Evolutionary conservation across 2,329 filamentous ascomycete species (phyloP).

Genomic region (Aurifilum marmelostoma): DNA sequence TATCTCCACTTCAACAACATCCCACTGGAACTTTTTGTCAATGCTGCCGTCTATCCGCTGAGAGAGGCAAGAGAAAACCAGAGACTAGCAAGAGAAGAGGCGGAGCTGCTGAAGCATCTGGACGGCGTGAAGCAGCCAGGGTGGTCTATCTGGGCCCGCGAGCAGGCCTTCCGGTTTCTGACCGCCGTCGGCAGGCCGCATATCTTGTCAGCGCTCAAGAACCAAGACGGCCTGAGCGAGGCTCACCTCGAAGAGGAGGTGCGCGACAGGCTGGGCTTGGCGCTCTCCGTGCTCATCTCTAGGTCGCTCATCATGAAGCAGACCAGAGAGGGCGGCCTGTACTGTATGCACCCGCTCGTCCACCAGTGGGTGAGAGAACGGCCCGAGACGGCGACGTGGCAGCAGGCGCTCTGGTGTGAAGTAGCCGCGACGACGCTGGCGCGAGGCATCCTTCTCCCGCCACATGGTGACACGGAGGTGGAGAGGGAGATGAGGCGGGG

Average conservation of each 20-base stretch:
- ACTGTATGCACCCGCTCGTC: slow-evolving; percentile 5
- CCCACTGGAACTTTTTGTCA: slow-evolving; percentile 5
- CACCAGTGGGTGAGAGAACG: slow-evolving; percentile 12
- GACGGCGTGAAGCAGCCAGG: not conserved
- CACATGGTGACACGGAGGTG: not conserved
- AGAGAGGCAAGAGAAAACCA: not conserved
- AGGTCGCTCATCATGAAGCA: slow-evolving; percentile 7
- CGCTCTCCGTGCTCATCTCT: slow-evolving; percentile 5
- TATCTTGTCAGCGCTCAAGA: slow-evolving; percentile 2
- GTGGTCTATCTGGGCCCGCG: not conserved
- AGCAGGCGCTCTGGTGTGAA: slow-evolving; percentile 10
- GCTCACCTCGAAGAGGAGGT: slow-evolving; percentile 2
- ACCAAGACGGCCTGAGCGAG: slow-evolving; percentile 5
- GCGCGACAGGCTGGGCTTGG: not conserved
- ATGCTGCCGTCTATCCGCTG: slow-evolving; percentile 4
- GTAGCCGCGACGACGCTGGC: not conserved
- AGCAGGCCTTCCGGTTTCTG: not conserved
- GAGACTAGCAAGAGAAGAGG: not conserved
- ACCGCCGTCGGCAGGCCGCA: not conserved
- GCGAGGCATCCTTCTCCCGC: slow-evolving; percentile 5
- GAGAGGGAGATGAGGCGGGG: slow-evolving; percentile 4
- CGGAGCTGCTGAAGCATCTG: slow-evolving; percentile 1
- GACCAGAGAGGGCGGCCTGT: not conserved
- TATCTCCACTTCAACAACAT: slow-evolving; percentile 9
- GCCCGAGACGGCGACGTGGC: not conserved